Percentiles rank a stretch among this genome's conserved stretches.
phyloP scores from a whole-genome alignment of 257 asterid species.

The Schizonepeta tenuifolia region DNA sequence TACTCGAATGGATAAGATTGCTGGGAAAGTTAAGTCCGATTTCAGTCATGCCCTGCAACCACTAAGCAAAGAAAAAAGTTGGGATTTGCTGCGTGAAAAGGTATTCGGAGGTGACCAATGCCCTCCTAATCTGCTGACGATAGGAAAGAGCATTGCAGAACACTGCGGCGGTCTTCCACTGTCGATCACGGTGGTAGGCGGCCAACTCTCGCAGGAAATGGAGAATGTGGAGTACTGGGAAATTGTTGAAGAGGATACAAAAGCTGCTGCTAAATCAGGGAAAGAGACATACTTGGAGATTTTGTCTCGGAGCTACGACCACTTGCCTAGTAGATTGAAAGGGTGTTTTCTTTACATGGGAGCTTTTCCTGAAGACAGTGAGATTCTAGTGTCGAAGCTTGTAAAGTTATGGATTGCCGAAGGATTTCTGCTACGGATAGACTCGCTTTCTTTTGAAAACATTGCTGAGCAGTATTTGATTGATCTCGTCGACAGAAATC shows the following conservation, averaged over 20 bases:
- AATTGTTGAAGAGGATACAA: constrained; percentile 28
- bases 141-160: constrained; percentile 26
- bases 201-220: constrained; percentile 31
- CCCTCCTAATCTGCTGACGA: constrained; percentile 6
- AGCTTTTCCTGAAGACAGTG: constrained; percentile 40
- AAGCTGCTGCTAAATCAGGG: constrained; percentile 11
- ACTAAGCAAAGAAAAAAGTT: constrained; percentile 11
- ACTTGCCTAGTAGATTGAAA: constrained; percentile 37
- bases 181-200: constrained; percentile 39
- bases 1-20: background rate
- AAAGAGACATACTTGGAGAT: constrained; percentile 26
- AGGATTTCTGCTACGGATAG: constrained; percentile 26
- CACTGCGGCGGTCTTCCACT: constrained; percentile 43
- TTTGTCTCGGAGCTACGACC: constrained; percentile 41
- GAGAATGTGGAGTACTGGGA: constrained; percentile 24
- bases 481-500: constrained; percentile 39
- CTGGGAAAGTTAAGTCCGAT: background rate
- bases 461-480: constrained; percentile 17
- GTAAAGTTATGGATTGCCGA: constrained; percentile 46
- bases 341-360: constrained; percentile 47
- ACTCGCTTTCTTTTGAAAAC: constrained; percentile 11
- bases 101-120: constrained; percentile 11
- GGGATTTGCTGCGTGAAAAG: constrained; percentile 22
- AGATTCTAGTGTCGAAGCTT: constrained; percentile 37
- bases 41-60: constrained; percentile 1